Evolutionary conservation across 2,329 filamentous ascomycete genomes (phyloP).

Genomic region (Fusarium brevicatenulatum): DNA sequence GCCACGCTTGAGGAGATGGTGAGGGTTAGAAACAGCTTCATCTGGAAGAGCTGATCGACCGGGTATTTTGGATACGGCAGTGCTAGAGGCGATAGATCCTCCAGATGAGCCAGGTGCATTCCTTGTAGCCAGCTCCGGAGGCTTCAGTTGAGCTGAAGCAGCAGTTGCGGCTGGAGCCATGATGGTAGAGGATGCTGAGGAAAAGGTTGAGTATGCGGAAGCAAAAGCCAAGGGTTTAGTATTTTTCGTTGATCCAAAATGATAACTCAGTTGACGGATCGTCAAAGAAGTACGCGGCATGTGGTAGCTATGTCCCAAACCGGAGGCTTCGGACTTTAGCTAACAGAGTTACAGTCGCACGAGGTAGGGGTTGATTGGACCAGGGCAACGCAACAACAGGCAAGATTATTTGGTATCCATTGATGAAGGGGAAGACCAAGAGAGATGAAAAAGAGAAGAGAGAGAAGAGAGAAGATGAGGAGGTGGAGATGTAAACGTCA

Average conservation of each 20-base stretch:
- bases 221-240: constrained; percentile 2
- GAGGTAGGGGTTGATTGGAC: constrained; percentile 19
- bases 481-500: constrained; percentile 1
- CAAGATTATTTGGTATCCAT: constrained; percentile 10
- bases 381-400: background rate
- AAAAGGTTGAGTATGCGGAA: constrained; percentile 19
- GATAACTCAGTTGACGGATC: constrained; percentile 35
- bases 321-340: constrained; percentile 19
- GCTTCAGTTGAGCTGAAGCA: constrained; percentile 23
- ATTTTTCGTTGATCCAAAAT: constrained; percentile 24
- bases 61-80: constrained; percentile 50
- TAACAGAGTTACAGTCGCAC: constrained; percentile 12
- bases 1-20: constrained; percentile 59
- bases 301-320: constrained; percentile 18
- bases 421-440: background rate
- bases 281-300: constrained; percentile 41
- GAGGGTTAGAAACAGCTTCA: constrained; percentile 57
- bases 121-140: constrained; percentile 32
- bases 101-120: constrained; percentile 7
- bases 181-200: constrained; percentile 28
- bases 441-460: background rate
- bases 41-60: constrained; percentile 51
- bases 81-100: constrained; percentile 28
- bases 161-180: constrained; percentile 31
- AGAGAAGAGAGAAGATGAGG: background rate